Evolutionary conservation across 2,329 filamentous ascomycete species (phyloP).

Genomic region (Penicillium thymicola): DNA sequence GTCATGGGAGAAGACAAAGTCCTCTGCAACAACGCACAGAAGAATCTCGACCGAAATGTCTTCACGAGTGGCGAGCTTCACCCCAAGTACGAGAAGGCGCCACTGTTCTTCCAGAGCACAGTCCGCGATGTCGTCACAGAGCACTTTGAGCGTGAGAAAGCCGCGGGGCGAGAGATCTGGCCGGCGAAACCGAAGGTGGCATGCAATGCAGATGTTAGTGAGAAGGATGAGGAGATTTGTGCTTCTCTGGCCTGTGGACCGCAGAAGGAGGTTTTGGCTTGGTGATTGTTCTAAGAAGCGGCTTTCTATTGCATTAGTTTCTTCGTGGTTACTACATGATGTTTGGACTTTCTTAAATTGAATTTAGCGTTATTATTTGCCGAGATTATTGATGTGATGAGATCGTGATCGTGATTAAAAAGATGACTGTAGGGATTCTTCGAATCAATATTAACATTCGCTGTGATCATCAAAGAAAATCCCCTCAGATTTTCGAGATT

Average conservation of each 20-base stretch:
- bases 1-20: conserved; percentile 64
- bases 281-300: conserved; percentile 13
- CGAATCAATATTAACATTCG: not conserved
- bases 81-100: conserved; percentile 58
- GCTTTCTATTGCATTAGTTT: not conserved
- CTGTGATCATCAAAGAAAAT: not conserved
- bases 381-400: not conserved
- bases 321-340: not conserved
- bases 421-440: not conserved
- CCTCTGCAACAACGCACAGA: conserved; percentile 58
- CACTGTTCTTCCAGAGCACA: conserved; percentile 55
- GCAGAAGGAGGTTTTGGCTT: conserved; percentile 24
- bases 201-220: conserved; percentile 17
- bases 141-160: conserved; percentile 49
- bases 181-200: conserved; percentile 42
- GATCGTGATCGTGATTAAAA: not conserved
- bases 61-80: conserved; percentile 64
- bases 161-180: conserved; percentile 50
- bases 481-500: not conserved
- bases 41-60: conserved; percentile 59
- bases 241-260: conserved; percentile 21
- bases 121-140: conserved; percentile 50
- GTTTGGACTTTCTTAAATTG: not conserved
- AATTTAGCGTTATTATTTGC: not conserved
- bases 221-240: conserved; percentile 27